Percentiles rank a stretch among this genome's conserved stretches.
Evolutionary conservation across 441 rosid species (phyloP).

Genomic region (Breynia disticha): DNA sequence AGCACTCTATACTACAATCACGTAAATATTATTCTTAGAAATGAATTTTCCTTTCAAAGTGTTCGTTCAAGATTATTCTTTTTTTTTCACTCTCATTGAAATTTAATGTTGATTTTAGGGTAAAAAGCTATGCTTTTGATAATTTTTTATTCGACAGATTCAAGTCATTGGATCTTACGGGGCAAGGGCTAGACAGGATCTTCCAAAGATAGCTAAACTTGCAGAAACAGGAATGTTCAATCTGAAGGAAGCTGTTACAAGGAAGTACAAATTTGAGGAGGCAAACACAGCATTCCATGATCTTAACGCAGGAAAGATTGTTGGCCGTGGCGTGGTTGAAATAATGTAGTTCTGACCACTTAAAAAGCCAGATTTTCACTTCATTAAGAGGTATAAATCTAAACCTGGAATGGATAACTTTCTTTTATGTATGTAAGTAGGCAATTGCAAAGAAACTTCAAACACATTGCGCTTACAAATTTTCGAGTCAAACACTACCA

Average conservation of each 20-base stretch:
- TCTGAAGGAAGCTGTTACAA: slow-evolving; percentile 59
- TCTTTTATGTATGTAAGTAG: too few species aligned
- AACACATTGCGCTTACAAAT: too few species aligned
- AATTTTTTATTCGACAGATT: slow-evolving; percentile 31
- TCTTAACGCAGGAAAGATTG: slow-evolving; percentile 71
- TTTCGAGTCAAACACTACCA: too few species aligned
- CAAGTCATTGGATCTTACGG: slow-evolving; percentile 89
- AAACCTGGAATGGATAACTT: not conserved
- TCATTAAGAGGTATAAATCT: not conserved
- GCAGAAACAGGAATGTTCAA: slow-evolving; percentile 88
- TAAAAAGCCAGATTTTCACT: too few species aligned
- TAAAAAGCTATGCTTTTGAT: too few species aligned
- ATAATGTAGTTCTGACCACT: slow-evolving; percentile 42
- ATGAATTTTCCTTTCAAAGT: too few species aligned
- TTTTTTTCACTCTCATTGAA: not conserved
- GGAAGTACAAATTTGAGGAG: slow-evolving; percentile 78
- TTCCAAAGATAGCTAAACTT: slow-evolving; percentile 73
- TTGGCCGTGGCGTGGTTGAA: slow-evolving; percentile 84
- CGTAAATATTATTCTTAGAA: too few species aligned
- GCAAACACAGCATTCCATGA: slow-evolving; percentile 66
- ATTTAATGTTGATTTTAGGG: not conserved
- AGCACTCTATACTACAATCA: too few species aligned
- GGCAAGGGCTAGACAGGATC: slow-evolving; percentile 93
- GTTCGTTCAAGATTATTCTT: too few species aligned
- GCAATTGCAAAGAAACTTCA: too few species aligned